phyloP scores from a whole-genome alignment of 2,329 filamentous ascomycete species.

The Cladorrhinum sp. region DNA sequence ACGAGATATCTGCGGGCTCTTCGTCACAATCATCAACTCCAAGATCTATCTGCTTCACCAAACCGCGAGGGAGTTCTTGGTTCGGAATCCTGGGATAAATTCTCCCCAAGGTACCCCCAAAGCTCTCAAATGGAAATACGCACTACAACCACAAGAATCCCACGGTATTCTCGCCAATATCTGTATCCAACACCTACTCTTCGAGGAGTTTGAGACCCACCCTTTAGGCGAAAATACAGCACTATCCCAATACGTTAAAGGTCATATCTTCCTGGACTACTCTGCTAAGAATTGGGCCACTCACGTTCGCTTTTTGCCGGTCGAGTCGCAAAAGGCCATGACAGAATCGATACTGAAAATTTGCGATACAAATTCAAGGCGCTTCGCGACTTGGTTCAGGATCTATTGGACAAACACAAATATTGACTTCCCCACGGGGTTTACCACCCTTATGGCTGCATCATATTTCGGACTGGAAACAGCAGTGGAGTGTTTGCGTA shows the following conservation, averaged over 20 bases:
- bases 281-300: conserved; percentile 23
- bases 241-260: not conserved
- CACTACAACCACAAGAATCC: conserved; percentile 10
- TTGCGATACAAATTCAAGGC: conserved; percentile 1
- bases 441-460: conserved; percentile 17
- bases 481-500: conserved; percentile 7
- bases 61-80: conserved; percentile 27
- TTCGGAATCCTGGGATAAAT: no score
- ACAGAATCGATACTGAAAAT: conserved; percentile 14
- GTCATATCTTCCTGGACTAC: conserved; percentile 24
- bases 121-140: conserved; percentile 11
- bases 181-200: no score
- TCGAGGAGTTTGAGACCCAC: no score
- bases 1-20: conserved; percentile 25
- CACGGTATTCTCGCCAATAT: conserved; percentile 19
- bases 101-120: not conserved
- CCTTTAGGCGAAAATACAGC: no score
- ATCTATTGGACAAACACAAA: conserved; percentile 17
- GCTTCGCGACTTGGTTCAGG: not conserved
- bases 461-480: conserved; percentile 21
- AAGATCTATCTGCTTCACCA: conserved; percentile 28
- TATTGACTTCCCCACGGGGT: not conserved
- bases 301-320: conserved; percentile 22
- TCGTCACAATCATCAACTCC: conserved; percentile 23
- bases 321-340: conserved; percentile 11